These are phyloP conservation scores for Apiospora rasikravindrae DNA, from an alignment of 2,329 filamentous ascomycete species.

Conservation along the genomic window DNA sequence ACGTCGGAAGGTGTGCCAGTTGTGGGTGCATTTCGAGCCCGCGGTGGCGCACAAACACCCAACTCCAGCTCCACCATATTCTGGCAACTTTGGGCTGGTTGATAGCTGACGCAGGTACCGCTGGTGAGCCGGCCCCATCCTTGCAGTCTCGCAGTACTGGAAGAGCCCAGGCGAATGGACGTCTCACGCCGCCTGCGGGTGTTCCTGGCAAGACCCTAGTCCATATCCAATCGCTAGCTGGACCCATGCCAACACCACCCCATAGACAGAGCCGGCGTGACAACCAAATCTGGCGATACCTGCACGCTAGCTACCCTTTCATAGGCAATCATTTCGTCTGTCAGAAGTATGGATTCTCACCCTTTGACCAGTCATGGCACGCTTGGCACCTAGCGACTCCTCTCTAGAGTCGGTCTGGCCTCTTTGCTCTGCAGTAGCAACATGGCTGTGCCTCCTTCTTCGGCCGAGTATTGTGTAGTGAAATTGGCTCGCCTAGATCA, in stretches of 20 bases:
- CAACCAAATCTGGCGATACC: slow-evolving; percentile 9
- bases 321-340: neutral
- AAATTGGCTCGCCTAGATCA: neutral
- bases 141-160: neutral
- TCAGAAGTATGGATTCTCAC: neutral
- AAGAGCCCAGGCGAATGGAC: neutral
- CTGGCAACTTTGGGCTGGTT: neutral
- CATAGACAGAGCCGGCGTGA: slow-evolving; percentile 1
- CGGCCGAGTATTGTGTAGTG: neutral
- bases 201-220: neutral
- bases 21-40: neutral
- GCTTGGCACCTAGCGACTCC: neutral
- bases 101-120: neutral
- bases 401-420: slow-evolving; percentile 5
- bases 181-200: neutral
- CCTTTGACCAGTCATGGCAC: neutral
- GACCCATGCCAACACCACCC: neutral
- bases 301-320: neutral
- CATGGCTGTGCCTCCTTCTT: neutral
- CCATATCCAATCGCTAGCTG: neutral
- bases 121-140: neutral
- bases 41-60: neutral
- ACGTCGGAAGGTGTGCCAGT: neutral
- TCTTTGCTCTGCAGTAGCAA: neutral
- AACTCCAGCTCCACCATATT: neutral